These are phyloP conservation scores for Blastomyces emzantsi DNA, from an alignment of 2,329 filamentous ascomycete genomes.

Conservation along the genomic window DNA sequence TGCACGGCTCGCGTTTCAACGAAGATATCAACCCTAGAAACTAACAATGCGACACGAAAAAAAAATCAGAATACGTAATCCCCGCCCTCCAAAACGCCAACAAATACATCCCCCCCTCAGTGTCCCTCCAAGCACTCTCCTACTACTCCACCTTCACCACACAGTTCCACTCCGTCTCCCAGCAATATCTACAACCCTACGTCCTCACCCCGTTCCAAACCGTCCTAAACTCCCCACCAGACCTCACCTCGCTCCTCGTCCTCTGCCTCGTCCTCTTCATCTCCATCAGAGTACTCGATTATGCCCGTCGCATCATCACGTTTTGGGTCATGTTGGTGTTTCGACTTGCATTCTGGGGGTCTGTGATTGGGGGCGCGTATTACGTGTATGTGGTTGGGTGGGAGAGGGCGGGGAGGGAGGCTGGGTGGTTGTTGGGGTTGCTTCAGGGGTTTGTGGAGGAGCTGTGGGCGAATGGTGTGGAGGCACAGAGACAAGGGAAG, in stretches of 20 bases:
- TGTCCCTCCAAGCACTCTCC: slow-evolving; percentile 16
- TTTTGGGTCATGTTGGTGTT: slow-evolving; percentile 66
- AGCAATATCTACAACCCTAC: slow-evolving; percentile 42
- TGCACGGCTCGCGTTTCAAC: not conserved
- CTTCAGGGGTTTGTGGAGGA: slow-evolving; percentile 57
- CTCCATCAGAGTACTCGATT: slow-evolving; percentile 55
- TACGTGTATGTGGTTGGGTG: slow-evolving; percentile 43
- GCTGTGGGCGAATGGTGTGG: slow-evolving; percentile 33
- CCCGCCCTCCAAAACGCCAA: slow-evolving; percentile 16
- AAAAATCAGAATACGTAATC: slow-evolving; percentile 18
- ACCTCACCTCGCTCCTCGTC: slow-evolving; percentile 34
- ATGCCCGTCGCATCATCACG: slow-evolving; percentile 61
- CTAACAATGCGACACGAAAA: slow-evolving; percentile 1
- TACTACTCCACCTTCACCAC: slow-evolving; percentile 19
- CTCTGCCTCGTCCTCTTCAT: slow-evolving; percentile 56
- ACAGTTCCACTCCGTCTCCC: slow-evolving; percentile 18
- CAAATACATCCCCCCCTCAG: slow-evolving; percentile 15
- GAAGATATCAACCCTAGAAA: not conserved
- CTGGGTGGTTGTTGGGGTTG: slow-evolving; percentile 52
- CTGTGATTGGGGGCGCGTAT: slow-evolving; percentile 46
- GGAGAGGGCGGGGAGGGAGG: slow-evolving; percentile 27
- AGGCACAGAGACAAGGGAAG: slow-evolving; percentile 45
- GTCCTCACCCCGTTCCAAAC: slow-evolving; percentile 34
- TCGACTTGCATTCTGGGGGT: slow-evolving; percentile 55
- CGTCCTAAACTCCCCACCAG: slow-evolving; percentile 28